Conservation (phyloP, 2,329 filamentous ascomycete species). For the Paraphoma sp. region DNA sequence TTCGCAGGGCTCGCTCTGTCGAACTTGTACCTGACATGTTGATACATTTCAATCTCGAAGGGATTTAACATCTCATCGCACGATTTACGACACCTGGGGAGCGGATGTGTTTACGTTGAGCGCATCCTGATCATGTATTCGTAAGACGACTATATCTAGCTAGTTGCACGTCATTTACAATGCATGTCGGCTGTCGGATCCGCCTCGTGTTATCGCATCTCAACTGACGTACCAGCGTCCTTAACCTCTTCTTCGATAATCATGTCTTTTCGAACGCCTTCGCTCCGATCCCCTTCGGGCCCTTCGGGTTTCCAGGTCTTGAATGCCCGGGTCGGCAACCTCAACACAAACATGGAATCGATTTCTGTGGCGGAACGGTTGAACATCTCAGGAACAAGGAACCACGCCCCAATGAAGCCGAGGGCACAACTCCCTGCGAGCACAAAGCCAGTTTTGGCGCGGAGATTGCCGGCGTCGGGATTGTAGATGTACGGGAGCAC, state of each 20-base stretch:
- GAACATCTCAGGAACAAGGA: background rate
- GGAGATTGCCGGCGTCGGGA: conserved; percentile 44
- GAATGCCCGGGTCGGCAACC: background rate
- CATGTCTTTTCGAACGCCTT: background rate
- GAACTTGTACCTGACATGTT: too few relatives aligned
- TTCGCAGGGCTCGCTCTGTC: too few relatives aligned
- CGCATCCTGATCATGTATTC: background rate
- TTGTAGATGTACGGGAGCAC: conserved; percentile 47
- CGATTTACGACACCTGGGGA: background rate
- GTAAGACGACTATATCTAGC: background rate
- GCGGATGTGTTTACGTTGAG: background rate
- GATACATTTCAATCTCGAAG: too few relatives aligned
- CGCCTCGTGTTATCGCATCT: background rate
- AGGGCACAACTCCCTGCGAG: conserved; percentile 34
- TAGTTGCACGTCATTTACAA: background rate
- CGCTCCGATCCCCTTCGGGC: background rate
- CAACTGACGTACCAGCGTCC: background rate
- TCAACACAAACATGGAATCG: background rate
- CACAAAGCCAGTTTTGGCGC: conserved; percentile 50
- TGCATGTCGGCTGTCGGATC: background rate
- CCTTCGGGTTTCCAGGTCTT: background rate
- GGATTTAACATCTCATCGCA: background rate
- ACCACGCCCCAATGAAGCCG: background rate
- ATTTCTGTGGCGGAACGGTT: background rate
- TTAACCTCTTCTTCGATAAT: background rate